Conservation (phyloP, 2,329 filamentous ascomycete species). For the Colletotrichum spaethianum region DNA sequence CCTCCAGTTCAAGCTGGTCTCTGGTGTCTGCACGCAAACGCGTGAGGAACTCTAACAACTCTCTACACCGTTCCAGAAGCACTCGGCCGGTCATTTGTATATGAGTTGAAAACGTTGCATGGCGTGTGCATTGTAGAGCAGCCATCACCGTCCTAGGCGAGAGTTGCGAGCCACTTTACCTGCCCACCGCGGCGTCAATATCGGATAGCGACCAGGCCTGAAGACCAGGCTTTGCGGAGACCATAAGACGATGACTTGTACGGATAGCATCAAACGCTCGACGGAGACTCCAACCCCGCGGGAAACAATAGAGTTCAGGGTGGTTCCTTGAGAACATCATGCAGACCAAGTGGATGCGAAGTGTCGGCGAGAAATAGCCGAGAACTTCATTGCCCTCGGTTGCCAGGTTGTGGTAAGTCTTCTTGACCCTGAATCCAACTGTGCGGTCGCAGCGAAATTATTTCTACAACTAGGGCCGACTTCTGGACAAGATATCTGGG, state of each 20-base stretch:
- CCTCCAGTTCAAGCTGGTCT: not conserved
- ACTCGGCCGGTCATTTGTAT: constrained; percentile 6
- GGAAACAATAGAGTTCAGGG: not conserved
- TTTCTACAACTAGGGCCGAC: not conserved
- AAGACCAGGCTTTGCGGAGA: not conserved
- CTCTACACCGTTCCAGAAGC: not conserved
- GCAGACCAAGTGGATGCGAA: constrained; percentile 25
- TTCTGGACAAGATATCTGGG: too few relatives aligned
- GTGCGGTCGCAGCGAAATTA: not conserved
- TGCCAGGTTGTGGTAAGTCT: not conserved
- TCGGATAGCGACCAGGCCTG: not conserved
- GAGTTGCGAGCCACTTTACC: not conserved
- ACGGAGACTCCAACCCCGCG: not conserved
- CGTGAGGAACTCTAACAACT: not conserved
- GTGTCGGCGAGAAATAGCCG: constrained; percentile 31
- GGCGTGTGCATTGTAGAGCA: constrained; percentile 1
- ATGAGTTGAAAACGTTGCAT: constrained; percentile 21
- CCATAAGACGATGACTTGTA: not conserved
- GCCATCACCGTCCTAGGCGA: not conserved
- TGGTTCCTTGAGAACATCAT: constrained; percentile 5
- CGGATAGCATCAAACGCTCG: not conserved
- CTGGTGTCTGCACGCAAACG: not conserved
- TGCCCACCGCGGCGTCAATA: not conserved
- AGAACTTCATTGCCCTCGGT: not conserved
- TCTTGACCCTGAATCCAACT: not conserved